Conservation (phyloP, 2,329 filamentous ascomycete species). For the Pseudogymnoascus sp. region DNA sequence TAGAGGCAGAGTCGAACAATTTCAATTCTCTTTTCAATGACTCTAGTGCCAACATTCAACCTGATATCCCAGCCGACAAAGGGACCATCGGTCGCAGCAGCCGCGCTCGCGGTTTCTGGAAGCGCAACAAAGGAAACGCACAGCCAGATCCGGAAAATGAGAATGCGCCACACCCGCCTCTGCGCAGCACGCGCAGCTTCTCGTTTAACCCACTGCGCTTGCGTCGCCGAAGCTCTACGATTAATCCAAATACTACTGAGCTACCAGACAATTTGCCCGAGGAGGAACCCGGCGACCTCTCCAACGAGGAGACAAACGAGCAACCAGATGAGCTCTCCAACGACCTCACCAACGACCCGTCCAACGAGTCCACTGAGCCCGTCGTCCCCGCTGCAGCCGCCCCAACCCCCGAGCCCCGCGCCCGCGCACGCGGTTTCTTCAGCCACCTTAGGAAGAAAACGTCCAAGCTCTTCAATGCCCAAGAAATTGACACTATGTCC, state of each 20-base stretch:
- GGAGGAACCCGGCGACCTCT: not conserved
- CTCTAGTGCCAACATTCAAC: not conserved
- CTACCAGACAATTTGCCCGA: too few species aligned
- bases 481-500: not conserved
- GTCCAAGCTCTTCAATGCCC: not conserved
- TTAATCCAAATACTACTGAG: too few species aligned
- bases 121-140: not conserved
- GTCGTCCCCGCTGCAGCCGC: not conserved
- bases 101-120: not conserved
- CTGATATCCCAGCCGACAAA: not conserved
- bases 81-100: not conserved
- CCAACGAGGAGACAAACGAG: not conserved
- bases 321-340: slow-evolving; percentile 11
- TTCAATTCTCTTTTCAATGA: not conserved
- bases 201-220: slow-evolving; percentile 16
- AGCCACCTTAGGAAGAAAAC: not conserved
- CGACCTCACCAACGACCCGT: not conserved
- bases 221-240: slow-evolving; percentile 23
- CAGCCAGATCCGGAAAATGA: not conserved
- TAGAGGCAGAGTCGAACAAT: not conserved
- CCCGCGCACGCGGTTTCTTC: not conserved
- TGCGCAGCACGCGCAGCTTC: not conserved
- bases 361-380: not conserved
- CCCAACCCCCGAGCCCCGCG: not conserved
- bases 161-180: not conserved